These are phyloP conservation scores for Xylaria sp. DNA, from an alignment of 2,329 filamentous ascomycete genomes.

Conservation along the genomic window DNA sequence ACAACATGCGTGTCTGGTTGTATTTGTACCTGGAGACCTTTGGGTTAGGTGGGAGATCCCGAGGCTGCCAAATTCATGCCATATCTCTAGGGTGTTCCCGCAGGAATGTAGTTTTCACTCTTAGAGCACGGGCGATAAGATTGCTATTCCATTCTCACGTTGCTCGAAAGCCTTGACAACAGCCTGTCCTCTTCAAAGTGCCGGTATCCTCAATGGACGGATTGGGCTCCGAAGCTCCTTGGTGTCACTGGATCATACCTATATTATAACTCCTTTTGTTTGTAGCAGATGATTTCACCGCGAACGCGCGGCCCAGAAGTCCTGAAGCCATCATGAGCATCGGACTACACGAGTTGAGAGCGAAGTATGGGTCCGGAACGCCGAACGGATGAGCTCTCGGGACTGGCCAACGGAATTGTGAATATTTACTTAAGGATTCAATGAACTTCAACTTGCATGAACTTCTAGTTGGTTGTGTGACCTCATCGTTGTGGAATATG, in stretches of 20 bases:
- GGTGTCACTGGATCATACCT: not conserved
- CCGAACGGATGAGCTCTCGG: no score
- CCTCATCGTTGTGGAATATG: no score
- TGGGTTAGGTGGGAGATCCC: not conserved
- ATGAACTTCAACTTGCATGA: no score
- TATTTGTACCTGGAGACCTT: conserved; percentile 5
- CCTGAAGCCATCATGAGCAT: no score
- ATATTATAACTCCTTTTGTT: not conserved
- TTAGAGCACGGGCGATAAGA: not conserved
- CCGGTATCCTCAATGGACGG: not conserved
- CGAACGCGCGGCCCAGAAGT: no score
- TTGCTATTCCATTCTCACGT: not conserved
- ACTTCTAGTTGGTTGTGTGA: no score
- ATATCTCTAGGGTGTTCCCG: not conserved
- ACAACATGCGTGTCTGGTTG: conserved; percentile 1
- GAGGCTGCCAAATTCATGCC: not conserved
- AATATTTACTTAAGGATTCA: no score
- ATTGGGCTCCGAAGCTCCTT: not conserved
- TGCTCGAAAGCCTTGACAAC: not conserved
- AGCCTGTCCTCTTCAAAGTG: not conserved
- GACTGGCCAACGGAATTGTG: no score
- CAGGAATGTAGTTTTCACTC: not conserved
- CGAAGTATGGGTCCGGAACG: no score
- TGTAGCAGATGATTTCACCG: not conserved
- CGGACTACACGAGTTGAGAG: not conserved